Evolutionary conservation across 2,329 filamentous ascomycete genomes (phyloP).

Genomic region (Fusarium lateritium): DNA sequence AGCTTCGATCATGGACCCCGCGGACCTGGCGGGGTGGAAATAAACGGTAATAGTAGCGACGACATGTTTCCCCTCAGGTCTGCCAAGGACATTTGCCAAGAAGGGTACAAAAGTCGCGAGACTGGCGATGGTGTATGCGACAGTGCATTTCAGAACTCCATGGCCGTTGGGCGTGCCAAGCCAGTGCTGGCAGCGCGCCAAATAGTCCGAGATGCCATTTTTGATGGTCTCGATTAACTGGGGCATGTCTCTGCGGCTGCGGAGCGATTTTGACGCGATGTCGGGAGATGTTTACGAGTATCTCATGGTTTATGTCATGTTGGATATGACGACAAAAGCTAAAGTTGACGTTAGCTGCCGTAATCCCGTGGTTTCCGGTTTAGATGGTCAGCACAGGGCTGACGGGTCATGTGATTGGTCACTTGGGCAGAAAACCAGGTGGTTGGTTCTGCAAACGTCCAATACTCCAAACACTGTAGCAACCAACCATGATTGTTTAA

Average conservation of each 20-base stretch:
- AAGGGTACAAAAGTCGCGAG: conserved; percentile 85
- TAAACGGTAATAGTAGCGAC: conserved; percentile 95
- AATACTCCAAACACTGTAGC: background rate
- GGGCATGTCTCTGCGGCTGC: conserved; percentile 12
- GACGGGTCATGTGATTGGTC: conserved; percentile 33
- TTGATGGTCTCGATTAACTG: conserved; percentile 27
- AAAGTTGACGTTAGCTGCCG: background rate
- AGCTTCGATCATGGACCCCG: conserved; percentile 92
- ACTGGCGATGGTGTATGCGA: conserved; percentile 90
- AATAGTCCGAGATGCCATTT: conserved; percentile 52
- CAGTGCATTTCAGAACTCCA: conserved; percentile 88
- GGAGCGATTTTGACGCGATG: background rate
- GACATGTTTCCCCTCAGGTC: conserved; percentile 92
- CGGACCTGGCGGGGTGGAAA: conserved; percentile 89
- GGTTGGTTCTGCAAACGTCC: conserved; percentile 5
- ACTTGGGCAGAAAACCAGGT: background rate
- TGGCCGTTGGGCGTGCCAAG: conserved; percentile 79
- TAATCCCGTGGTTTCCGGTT: conserved; percentile 20
- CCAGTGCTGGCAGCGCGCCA: conserved; percentile 68
- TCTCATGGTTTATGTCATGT: conserved; percentile 28
- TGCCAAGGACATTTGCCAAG: conserved; percentile 80
- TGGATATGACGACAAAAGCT: conserved; percentile 1
- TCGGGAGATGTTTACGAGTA: background rate
- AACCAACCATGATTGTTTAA: too few relatives aligned
- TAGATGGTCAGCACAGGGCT: background rate